Conservation (phyloP, 306 rosid genomes). For the Elaeagnus macrophylla region DNA sequence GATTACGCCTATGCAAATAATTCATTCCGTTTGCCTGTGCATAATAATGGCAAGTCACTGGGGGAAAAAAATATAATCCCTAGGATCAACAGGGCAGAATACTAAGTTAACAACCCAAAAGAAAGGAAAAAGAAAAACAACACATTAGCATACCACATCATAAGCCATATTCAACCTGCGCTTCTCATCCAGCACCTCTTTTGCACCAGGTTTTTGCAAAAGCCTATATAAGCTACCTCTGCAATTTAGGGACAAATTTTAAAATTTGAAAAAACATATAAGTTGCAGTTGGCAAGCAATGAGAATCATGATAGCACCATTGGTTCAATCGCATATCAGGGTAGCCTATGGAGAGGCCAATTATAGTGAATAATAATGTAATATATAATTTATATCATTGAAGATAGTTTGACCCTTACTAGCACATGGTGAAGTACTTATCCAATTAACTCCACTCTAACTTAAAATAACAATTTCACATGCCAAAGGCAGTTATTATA, state of each 20-base stretch:
- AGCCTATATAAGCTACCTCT: constrained; percentile 97
- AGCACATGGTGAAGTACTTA: no score
- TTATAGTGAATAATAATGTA: no score
- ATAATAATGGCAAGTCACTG: constrained; percentile 18
- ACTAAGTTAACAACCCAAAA: constrained; percentile 12
- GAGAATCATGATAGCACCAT: no score
- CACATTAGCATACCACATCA: constrained; percentile 69
- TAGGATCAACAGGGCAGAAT: neutral
- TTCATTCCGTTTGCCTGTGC: constrained; percentile 97
- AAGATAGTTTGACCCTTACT: no score
- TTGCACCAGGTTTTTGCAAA: constrained; percentile 74
- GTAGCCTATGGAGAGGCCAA: no score
- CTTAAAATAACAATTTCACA: no score
- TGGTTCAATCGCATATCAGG: no score
- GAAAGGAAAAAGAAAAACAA: constrained; percentile 4
- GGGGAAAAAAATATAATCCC: neutral
- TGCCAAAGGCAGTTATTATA: no score
- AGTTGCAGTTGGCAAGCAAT: no score
- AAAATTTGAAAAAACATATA: no score
- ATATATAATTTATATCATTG: no score
- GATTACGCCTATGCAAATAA: constrained; percentile 92
- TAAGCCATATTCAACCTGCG: constrained; percentile 85
- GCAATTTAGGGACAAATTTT: constrained; percentile 35
- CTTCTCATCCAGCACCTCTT: constrained; percentile 79
- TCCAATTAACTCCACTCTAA: no score